Conservation (phyloP, 2,329 filamentous ascomycete genomes). For the Delphinella strobiligena region DNA sequence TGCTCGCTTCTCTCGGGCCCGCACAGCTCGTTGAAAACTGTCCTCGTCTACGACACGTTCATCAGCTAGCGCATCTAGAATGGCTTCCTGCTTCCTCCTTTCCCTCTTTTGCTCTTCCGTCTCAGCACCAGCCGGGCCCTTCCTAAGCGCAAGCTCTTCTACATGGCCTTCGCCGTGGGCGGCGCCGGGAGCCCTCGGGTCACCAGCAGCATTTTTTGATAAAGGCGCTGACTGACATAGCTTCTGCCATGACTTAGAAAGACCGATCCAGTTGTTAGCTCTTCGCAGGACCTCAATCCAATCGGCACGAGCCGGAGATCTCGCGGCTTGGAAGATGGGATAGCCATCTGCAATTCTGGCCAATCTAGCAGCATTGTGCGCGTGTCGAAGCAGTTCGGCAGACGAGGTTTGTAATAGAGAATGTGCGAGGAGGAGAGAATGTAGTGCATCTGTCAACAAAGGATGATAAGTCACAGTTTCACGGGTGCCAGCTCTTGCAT, state of each 20-base stretch:
- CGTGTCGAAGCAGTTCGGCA: constrained; percentile 67
- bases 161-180: constrained; percentile 8
- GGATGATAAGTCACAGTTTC: constrained; percentile 72
- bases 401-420: constrained; percentile 66
- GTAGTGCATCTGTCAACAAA: constrained; percentile 64
- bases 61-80: constrained; percentile 55
- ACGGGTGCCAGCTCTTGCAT: constrained; percentile 30
- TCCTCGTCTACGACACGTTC: constrained; percentile 57
- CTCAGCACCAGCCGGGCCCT: constrained; percentile 16
- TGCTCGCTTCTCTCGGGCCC: constrained; percentile 45
- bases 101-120: constrained; percentile 45
- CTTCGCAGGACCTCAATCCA: constrained; percentile 66
- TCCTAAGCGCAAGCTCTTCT: constrained; percentile 3
- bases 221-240: constrained; percentile 46
- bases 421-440: constrained; percentile 67
- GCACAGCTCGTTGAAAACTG: constrained; percentile 50
- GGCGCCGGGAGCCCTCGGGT: constrained; percentile 1
- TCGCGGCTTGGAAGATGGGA: constrained; percentile 63
- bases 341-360: constrained; percentile 65
- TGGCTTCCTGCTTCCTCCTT: constrained; percentile 50
- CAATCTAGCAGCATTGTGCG: constrained; percentile 68
- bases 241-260: constrained; percentile 55
- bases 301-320: constrained; percentile 61
- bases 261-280: constrained; percentile 56
- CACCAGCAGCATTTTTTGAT: constrained; percentile 22